phyloP scores from a whole-genome alignment of 345 rosid species.

The Bruguiera parviflora region DNA sequence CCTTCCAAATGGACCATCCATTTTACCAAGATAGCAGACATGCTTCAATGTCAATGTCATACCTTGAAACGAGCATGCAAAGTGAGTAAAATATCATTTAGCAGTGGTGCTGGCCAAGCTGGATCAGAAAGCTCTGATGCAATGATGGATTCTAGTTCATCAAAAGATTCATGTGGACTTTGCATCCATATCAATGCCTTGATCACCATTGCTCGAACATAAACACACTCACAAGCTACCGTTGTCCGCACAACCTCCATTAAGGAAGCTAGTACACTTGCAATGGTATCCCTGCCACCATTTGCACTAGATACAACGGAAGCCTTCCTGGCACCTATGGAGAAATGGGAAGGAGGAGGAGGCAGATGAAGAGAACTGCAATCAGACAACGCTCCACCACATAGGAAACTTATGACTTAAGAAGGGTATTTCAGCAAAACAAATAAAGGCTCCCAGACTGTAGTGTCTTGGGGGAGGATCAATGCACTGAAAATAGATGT shows the following conservation, averaged over 20 bases:
- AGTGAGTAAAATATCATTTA: slow-evolving; percentile 93
- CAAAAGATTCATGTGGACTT: slow-evolving; percentile 88
- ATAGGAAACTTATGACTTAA: background rate
- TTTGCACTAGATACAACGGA: slow-evolving; percentile 61
- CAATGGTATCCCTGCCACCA: slow-evolving; percentile 81
- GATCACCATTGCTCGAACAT: slow-evolving; percentile 96
- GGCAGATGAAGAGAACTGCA: background rate
- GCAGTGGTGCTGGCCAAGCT: slow-evolving; percentile 83
- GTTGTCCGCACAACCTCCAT: slow-evolving; percentile 99
- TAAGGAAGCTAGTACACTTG: slow-evolving; percentile 82
- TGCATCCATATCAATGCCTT: slow-evolving; percentile 99
- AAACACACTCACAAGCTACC: slow-evolving; percentile 98
- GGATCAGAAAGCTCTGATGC: slow-evolving; percentile 99
- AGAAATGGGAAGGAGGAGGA: slow-evolving; percentile 10
- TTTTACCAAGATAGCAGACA: background rate
- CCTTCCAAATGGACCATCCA: too few relatives aligned
- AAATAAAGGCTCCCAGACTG: background rate
- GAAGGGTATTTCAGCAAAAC: background rate
- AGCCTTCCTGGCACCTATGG: slow-evolving; percentile 59
- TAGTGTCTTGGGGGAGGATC: too few relatives aligned
- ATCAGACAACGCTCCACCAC: slow-evolving; percentile 5
- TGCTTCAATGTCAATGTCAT: slow-evolving; percentile 11
- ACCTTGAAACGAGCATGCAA: slow-evolving; percentile 99
- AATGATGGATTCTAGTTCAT: slow-evolving; percentile 89
- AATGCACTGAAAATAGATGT: too few relatives aligned